These are phyloP conservation scores for Elongisporangium undulatum DNA, from an alignment of 352 stramenopile genomes.

Conservation along the genomic window DNA sequence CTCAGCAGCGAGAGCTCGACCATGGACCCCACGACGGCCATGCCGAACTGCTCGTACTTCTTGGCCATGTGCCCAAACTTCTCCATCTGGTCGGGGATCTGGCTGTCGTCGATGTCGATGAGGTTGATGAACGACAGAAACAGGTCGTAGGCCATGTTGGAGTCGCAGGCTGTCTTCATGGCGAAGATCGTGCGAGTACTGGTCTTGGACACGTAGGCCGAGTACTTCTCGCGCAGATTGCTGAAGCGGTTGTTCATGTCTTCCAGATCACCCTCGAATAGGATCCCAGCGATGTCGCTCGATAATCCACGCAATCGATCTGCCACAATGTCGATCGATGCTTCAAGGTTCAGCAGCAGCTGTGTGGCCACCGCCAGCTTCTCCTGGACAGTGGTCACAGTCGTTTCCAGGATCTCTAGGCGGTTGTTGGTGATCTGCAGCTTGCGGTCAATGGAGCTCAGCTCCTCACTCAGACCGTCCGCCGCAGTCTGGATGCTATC, in stretches of 20 bases:
- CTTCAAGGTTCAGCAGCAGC: neutral
- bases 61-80: neutral
- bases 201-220: conserved; percentile 5
- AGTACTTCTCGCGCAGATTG: conserved; percentile 3
- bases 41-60: conserved; percentile 8
- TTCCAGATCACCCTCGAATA: neutral
- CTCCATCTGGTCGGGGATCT: conserved; percentile 11
- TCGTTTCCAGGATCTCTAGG: neutral
- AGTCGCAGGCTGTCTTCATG: conserved; percentile 7
- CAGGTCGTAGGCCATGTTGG: conserved; percentile 6
- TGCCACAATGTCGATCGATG: neutral
- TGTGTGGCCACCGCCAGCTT: neutral
- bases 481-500: neutral
- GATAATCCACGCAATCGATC: neutral
- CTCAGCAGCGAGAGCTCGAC: conserved; percentile 9
- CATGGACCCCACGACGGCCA: conserved; percentile 4
- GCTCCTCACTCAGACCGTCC: neutral
- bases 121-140: conserved; percentile 11
- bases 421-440: neutral
- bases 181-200: conserved; percentile 4
- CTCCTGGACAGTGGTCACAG: neutral
- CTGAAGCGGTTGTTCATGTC: neutral
- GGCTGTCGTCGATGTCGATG: conserved; percentile 10
- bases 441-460: neutral
- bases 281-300: neutral